Evolutionary conservation across 371 early-diverging fungal species (phyloP), one percentile per base, ranked within the genome.

Genomic region (Sporodiniella umbellata): DNA sequence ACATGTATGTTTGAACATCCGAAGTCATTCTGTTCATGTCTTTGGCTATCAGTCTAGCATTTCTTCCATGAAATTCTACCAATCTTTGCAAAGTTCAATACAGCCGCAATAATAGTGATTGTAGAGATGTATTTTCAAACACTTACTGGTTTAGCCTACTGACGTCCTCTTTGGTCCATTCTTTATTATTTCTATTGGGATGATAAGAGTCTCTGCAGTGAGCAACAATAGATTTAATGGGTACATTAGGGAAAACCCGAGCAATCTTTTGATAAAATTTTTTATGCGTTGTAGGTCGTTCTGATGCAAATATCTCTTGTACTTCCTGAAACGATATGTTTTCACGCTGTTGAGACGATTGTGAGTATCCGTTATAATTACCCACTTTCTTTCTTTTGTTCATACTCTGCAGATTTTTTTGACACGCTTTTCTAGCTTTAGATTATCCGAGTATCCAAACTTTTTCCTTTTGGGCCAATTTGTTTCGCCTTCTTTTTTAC

Each of bases 381-480:
- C 46, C 15, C 38, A 37, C 30, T 8, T 23, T 11, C 14, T 15
- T 4, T 3, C 7, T 30, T n/a, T n/a, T 6, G 0, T 12, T 17
- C 42, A 47, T 53, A 56, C 54, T 31, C 50, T 58, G n/a, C 58
- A 58, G 2, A 63, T 44, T 42, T 63, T 63, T 17, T 63, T 63
- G 26, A 63, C 47, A 31, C 63, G 38, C 31, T 54, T 63, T 33
- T 63, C 63, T 28, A 63, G 26, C 12, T 43, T 51, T 18, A 63
- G 8, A 4, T 45, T 46, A 37, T 63, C 63, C 3, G 61, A 51
- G 45, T 52, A 56, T 1, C 56, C 56, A 44, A 61, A 49, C 17
- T 28, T 51, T 26, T 51, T 40, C 8, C 17, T 33, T 24, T 42
- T 55, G 11, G 60, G 60, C 52, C 55, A 60, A 15, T 45, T 40